Percentiles rank a stretch among this genome's conserved stretches.
These are phyloP conservation scores for Annona cherimola DNA, from an alignment of 164 flowering plant genomes.

Conservation along the genomic window DNA sequence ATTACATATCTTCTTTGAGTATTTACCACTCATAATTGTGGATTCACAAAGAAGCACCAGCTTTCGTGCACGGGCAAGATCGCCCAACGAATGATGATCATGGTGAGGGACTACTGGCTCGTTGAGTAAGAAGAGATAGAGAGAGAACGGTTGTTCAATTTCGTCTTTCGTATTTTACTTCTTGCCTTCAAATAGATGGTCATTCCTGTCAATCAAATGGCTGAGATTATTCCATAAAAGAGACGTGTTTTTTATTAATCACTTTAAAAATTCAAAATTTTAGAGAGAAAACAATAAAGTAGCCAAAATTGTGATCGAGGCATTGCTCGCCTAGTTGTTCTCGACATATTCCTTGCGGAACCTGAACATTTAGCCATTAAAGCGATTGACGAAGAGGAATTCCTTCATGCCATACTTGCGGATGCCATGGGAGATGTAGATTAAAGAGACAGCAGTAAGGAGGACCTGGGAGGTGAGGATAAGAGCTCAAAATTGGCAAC, in stretches of 20 bases:
- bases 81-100: too few species aligned
- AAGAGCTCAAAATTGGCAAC: constrained; percentile 56
- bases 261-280: neutral
- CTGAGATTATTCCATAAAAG: neutral
- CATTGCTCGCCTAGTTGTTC: constrained; percentile 49
- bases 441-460: constrained; percentile 63
- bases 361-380: constrained; percentile 38
- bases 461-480: constrained; percentile 57
- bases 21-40: too few species aligned
- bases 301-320: neutral
- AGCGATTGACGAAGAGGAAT: constrained; percentile 76
- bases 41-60: too few species aligned
- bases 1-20: too few species aligned
- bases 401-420: constrained; percentile 66
- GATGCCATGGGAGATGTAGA: constrained; percentile 62
- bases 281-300: neutral
- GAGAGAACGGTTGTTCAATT: too few species aligned
- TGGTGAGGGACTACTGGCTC: too few species aligned
- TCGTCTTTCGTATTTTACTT: too few species aligned
- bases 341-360: constrained; percentile 43
- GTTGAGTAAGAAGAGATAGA: too few species aligned
- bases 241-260: too few species aligned
- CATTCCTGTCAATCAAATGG: neutral
- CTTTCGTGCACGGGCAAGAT: too few species aligned
- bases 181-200: too few species aligned